Evolutionary conservation across 169 alveolate genomes (phyloP).

Genomic region (Plasmodium billcollinsi): DNA sequence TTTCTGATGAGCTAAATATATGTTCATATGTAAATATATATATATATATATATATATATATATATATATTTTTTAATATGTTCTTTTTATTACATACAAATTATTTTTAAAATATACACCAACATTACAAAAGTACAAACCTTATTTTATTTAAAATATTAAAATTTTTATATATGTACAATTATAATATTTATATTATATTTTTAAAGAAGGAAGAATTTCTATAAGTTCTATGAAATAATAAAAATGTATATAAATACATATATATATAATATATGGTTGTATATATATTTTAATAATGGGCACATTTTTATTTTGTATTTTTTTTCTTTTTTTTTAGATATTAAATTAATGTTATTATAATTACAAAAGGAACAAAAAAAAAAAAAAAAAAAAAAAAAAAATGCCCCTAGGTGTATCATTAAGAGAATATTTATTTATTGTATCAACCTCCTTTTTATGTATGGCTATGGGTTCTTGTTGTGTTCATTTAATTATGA

Average conservation of each 20-base stretch:
- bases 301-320: not conserved
- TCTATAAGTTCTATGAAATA: not conserved
- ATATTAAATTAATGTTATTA: not conserved
- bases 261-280: not conserved
- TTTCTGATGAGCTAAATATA: too few relatives aligned
- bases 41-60: too few relatives aligned
- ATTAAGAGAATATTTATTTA: conserved; percentile 35
- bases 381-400: conserved; percentile 22
- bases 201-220: too few relatives aligned
- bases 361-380: not conserved
- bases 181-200: too few relatives aligned
- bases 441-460: conserved; percentile 68
- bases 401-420: conserved; percentile 74
- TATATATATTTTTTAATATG: too few relatives aligned
- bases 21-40: too few relatives aligned
- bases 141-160: too few relatives aligned
- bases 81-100: too few relatives aligned
- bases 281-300: not conserved
- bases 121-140: too few relatives aligned
- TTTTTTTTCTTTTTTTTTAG: not conserved
- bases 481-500: conserved; percentile 68
- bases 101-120: too few relatives aligned
- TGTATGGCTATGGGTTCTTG: conserved; percentile 77
- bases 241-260: not conserved
- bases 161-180: too few relatives aligned